Base-by-base conservation (phyloP, 2,329 filamentous ascomycete species). In the Cordyceps farinosa region DNA sequence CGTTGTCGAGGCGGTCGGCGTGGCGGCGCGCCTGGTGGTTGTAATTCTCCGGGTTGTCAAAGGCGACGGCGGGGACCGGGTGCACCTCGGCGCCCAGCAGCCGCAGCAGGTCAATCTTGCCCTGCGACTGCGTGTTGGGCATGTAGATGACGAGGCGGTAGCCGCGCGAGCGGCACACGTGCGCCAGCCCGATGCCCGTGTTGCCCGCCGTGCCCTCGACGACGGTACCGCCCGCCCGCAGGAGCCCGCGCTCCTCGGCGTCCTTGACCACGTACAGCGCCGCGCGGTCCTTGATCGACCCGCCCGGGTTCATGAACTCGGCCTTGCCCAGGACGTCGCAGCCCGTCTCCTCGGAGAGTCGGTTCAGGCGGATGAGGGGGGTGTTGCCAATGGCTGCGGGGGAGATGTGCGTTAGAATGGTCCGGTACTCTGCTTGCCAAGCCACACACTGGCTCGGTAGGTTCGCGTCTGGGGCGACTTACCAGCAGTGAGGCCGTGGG, bases 141-240 rank as follows among this genome's bases (percentile, higher is more conserved):
- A 99, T 98, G 86, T 98, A 99, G 75, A 99, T 99, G 73, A 98
- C 93, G 57, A 97, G 87, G 75, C 90, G 90, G 84, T 99, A 98
- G 47, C 94, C 95, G 71, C 89, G 90, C 44, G 89, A 91, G 65
- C 94, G 87, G 80, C 95, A 98, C 63, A 99, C 95, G 79, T 98
- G 95, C 27, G 95, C 95, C 50, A 99, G 89, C 1, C 95, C 95
- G 76, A 99, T 99, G 68, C 95, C 95, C 36, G 95, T 99, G 82
- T 98, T 99, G 60, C 95, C 95, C 0, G 95, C 95, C 5, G 95
- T 99, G 66, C 95, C 95, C 79, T 99, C 95, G 64, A 99, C 90
- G 13, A 99, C 93, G 27, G 95, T 98, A 66, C 95, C 95, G 61
- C 94, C 94, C 0, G 93, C 87, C 60, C 84, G 84, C 36, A 99